Evolutionary conservation across 2,329 filamentous ascomycete species (phyloP).

Genomic region (Fusarium albosuccineum): DNA sequence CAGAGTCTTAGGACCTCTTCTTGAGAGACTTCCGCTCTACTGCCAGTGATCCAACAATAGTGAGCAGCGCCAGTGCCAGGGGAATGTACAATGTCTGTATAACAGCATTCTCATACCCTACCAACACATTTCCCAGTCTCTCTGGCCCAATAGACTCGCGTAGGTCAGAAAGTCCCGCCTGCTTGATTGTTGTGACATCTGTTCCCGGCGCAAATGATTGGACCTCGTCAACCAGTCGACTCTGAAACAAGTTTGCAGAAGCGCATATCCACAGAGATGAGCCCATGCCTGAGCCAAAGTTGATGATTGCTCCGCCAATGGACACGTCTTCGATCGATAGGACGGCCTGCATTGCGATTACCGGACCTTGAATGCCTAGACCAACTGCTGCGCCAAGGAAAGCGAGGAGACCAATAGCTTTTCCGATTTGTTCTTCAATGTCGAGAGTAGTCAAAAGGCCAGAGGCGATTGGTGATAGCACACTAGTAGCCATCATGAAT

Average conservation of each 20-base stretch:
- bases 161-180: conserved; percentile 31
- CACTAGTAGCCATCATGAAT: conserved; percentile 42
- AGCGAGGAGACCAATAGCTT: conserved; percentile 33
- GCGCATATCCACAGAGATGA: conserved; percentile 43
- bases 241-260: conserved; percentile 42
- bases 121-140: conserved; percentile 24
- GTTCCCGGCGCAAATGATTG: conserved; percentile 21
- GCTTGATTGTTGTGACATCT: conserved; percentile 18
- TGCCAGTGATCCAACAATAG: conserved; percentile 33
- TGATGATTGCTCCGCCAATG: conserved; percentile 41
- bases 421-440: conserved; percentile 37
- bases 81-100: conserved; percentile 44
- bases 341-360: conserved; percentile 37
- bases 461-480: conserved; percentile 37
- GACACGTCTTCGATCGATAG: conserved; percentile 39
- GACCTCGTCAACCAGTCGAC: conserved; percentile 32
- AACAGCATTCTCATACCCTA: conserved; percentile 40
- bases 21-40: conserved; percentile 44
- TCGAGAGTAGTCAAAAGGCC: conserved; percentile 41
- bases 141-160: conserved; percentile 31
- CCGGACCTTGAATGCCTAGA: conserved; percentile 39
- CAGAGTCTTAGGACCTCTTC: conserved; percentile 28
- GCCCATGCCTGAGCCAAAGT: conserved; percentile 41
- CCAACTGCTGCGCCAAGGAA: conserved; percentile 42
- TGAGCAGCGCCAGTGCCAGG: conserved; percentile 30